A percentile compares a stretch with the other conserved stretches of the same genome.
Evolutionary conservation across 2,329 filamentous ascomycete species (phyloP).

Genomic region (Fusarium staphyleae): DNA sequence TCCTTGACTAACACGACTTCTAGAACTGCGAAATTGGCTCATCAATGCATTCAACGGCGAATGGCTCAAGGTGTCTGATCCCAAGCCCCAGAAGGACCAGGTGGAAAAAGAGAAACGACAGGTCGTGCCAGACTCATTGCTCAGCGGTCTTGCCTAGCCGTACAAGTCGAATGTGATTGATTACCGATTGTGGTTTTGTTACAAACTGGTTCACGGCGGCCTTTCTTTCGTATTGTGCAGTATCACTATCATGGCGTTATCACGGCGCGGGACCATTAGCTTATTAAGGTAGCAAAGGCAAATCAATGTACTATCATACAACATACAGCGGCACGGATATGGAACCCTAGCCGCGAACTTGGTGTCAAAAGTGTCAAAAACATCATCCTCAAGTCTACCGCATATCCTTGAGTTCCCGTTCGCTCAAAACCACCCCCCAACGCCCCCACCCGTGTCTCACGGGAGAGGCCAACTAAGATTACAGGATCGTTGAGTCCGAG

Average conservation of each 20-base stretch:
- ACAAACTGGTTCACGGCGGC: background rate
- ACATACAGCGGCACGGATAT: conserved; percentile 36
- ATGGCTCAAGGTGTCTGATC: conserved; percentile 71
- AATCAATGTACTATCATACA: conserved; percentile 47
- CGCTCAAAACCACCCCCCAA: conserved; percentile 35
- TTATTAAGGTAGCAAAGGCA: conserved; percentile 22
- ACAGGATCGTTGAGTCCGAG: conserved; percentile 39
- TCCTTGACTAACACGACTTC: conserved; percentile 3
- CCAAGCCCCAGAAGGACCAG: conserved; percentile 54
- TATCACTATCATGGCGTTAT: conserved; percentile 9
- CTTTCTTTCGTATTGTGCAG: background rate
- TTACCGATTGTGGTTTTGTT: background rate
- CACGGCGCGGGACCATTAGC: conserved; percentile 12
- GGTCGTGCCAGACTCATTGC: background rate
- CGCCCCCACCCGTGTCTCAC: conserved; percentile 24
- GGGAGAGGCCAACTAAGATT: conserved; percentile 41
- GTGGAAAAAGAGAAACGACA: conserved; percentile 34
- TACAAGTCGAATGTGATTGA: too few relatives aligned
- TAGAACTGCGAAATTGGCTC: conserved; percentile 87
- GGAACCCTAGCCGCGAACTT: conserved; percentile 29
- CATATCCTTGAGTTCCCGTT: conserved; percentile 33
- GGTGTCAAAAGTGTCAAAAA: conserved; percentile 38
- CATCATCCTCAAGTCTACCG: conserved; percentile 40
- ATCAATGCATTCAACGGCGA: conserved; percentile 98
- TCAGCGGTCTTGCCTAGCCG: background rate